These are phyloP conservation scores for Saprolegnia parasitica DNA, from an alignment of 352 stramenopile genomes.

Conservation along the genomic window DNA sequence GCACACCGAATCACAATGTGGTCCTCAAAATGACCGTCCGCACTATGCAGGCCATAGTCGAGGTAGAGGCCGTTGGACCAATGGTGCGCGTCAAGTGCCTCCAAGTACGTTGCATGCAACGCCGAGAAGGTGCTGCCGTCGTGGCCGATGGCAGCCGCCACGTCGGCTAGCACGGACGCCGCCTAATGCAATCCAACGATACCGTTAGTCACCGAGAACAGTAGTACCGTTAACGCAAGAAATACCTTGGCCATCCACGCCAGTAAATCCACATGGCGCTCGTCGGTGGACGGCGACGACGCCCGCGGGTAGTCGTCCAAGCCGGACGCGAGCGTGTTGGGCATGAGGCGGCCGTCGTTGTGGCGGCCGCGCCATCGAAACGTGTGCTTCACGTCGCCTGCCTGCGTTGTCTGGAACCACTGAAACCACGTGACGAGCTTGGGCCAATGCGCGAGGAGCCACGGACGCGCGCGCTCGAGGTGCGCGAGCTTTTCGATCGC, in stretches of 20 bases:
- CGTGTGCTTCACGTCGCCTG: conserved; percentile 39
- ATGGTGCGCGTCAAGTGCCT: conserved; percentile 54
- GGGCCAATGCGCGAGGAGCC: conserved; percentile 49
- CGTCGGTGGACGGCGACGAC: conserved; percentile 56
- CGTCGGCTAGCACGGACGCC: conserved; percentile 48
- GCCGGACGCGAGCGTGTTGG: conserved; percentile 89
- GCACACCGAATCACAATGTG: conserved; percentile 64
- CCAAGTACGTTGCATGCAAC: conserved; percentile 40
- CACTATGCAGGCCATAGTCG: conserved; percentile 75
- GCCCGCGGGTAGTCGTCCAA: conserved; percentile 91
- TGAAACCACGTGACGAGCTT: conserved; percentile 72
- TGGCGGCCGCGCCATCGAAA: conserved; percentile 82
- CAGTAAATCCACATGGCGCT: conserved; percentile 89
- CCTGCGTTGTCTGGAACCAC: conserved; percentile 68
- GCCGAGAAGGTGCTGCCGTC: conserved; percentile 35
- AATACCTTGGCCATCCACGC: conserved; percentile 83
- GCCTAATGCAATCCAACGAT: conserved; percentile 21
- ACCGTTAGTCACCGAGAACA: neutral
- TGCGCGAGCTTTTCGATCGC: conserved; percentile 73
- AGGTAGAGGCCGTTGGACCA: conserved; percentile 72
- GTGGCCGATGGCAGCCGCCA: conserved; percentile 41
- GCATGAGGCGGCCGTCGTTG: conserved; percentile 74
- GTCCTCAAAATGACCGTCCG: conserved; percentile 62
- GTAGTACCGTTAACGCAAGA: conserved; percentile 9
- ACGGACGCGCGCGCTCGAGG: conserved; percentile 28